phyloP scores from a whole-genome alignment of 129 eudicot species.

The Dittrichia graveolens region DNA sequence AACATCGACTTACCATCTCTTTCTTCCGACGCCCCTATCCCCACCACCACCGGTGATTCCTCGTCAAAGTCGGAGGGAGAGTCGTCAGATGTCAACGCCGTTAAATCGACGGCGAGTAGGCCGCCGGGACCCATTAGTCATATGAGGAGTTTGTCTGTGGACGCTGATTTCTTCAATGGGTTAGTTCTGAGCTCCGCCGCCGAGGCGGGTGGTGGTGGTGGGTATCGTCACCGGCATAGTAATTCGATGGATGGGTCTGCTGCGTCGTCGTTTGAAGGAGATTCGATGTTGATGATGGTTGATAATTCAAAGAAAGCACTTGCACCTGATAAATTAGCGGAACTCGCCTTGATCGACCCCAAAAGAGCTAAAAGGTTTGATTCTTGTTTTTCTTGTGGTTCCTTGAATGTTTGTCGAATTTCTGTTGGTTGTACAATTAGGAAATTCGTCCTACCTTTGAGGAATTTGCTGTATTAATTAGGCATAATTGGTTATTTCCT shows the following conservation, averaged over 20 bases:
- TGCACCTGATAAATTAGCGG: conserved; percentile 76
- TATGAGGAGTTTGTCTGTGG: conserved; percentile 77
- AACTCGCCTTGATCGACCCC: conserved; percentile 83
- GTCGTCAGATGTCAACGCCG: conserved; percentile 48
- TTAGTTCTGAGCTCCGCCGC: conserved; percentile 43
- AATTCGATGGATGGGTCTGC: conserved; percentile 68
- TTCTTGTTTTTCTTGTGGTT: neutral
- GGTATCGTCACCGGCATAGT: conserved; percentile 55
- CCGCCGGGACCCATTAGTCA: conserved; percentile 39
- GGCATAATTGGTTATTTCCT: neutral
- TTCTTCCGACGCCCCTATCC: conserved; percentile 28
- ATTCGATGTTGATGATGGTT: conserved; percentile 39
- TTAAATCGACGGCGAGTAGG: conserved; percentile 30
- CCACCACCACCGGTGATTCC: conserved; percentile 41
- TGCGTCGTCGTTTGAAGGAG: conserved; percentile 60
- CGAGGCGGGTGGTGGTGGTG: conserved; percentile 23
- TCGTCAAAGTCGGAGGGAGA: conserved; percentile 49
- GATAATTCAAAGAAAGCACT: conserved; percentile 66
- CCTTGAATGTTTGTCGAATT: neutral
- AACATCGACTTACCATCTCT: conserved; percentile 42
- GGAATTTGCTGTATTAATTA: neutral
- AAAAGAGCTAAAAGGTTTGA: conserved; percentile 85
- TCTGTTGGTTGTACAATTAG: neutral
- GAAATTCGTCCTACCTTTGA: neutral
- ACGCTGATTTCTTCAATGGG: conserved; percentile 84